Base-by-base conservation (phyloP, 176 grass and related monocot species). In the Miscanthus lutarioriparius region DNA sequence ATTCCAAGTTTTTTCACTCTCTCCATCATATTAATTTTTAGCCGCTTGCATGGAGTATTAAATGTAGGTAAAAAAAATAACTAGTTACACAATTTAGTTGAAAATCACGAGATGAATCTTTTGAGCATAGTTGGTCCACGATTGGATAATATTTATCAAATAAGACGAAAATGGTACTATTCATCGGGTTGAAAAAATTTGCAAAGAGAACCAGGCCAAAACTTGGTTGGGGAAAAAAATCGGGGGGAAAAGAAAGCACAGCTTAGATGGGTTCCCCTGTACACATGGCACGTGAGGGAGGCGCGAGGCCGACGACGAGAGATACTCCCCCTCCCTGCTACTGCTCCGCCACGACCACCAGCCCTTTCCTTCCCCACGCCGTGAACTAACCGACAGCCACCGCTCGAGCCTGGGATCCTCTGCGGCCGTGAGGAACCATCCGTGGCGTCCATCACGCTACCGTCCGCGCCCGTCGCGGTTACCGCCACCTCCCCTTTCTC, bases 331-430 rank as follows among this genome's bases (percentile, higher is more conserved):
- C n/a, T n/a, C 14, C 0, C 12, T 45, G 45, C 45, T 45, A 3
- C 44, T 17, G 3, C 74, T 45, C 36, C 64, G 27, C n/a, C 54
- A 15, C 27, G 47, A 35, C 27, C 23, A 14, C 25, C 41, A 1
- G 3, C 25, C 38, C 38, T 35, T 62, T 22, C 4, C 25, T 3
- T 6, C 41, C 38, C 27, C 64, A 33, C 73, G 40, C 64, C 14
- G 74, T 35, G n/a, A 26, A 3, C 26, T 44, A 79, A 79, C 84
- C 84, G 84, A 79, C 84, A 72, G 38, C 74, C 72, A 59, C 83
- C 47, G 72, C 58, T 26, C 15, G 67, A 2, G 1, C 71, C 71
- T 40, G 48, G 47, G 47, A 70, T 85, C 37, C 51, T 70, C 26
- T 70, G 83, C 74, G 72, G 13, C 20, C 41, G 14, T 0, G n/a